These are phyloP conservation scores for Pleurotus djamor DNA, from an alignment of 768 basidiomycete genomes.

Conservation along the genomic window DNA sequence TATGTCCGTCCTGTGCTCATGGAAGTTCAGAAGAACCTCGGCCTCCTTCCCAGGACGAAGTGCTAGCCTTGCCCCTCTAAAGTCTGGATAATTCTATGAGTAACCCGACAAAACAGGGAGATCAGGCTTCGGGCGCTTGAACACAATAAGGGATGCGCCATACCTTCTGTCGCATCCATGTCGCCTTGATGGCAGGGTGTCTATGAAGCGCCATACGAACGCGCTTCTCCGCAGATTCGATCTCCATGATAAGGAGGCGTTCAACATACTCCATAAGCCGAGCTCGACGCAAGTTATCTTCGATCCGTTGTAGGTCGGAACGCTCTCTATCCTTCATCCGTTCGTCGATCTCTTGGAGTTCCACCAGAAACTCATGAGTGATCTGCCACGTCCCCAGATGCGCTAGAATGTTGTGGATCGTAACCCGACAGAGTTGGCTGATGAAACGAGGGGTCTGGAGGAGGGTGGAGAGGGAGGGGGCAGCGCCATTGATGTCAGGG, in stretches of 20 bases:
- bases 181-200: neutral
- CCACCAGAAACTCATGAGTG: neutral
- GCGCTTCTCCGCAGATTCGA: neutral
- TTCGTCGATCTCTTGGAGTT: neutral
- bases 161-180: neutral
- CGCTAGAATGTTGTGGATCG: neutral
- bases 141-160: too few relatives aligned
- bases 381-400: neutral
- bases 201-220: neutral
- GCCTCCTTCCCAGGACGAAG: neutral
- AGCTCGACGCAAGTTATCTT: neutral
- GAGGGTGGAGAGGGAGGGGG: neutral
- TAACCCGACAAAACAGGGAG: too few relatives aligned
- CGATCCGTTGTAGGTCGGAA: too few relatives aligned
- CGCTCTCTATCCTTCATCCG: neutral
- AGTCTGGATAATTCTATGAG: neutral
- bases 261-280: neutral
- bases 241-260: neutral
- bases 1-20: neutral
- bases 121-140: neutral
- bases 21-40: neutral
- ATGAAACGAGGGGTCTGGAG: neutral
- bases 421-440: neutral
- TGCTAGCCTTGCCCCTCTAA: neutral
- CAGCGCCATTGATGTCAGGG: neutral